Evolutionary conservation across 2,329 filamentous ascomycete species (phyloP).

Genomic region (Aspergillus niger): DNA sequence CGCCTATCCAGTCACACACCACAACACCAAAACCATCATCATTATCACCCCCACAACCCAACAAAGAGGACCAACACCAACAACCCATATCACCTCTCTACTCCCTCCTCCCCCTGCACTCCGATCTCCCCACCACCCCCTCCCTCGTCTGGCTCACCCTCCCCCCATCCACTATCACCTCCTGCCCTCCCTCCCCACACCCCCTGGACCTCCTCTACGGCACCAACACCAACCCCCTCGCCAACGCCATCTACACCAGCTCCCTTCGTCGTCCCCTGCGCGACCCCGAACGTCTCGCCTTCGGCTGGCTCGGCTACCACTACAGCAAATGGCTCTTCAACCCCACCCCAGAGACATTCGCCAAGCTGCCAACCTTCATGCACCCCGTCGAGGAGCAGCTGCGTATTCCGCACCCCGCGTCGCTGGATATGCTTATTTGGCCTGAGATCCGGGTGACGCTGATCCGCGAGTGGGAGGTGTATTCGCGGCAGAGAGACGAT

Average conservation of each 20-base stretch:
- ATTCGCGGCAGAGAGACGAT: constrained; percentile 11
- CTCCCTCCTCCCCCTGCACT: constrained; percentile 21
- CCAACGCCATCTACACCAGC: constrained; percentile 26
- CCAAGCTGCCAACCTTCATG: constrained; percentile 21
- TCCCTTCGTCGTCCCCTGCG: constrained; percentile 26
- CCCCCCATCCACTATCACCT: constrained; percentile 22
- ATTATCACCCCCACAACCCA: not conserved
- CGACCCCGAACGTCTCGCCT: constrained; percentile 28
- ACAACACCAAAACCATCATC: not conserved
- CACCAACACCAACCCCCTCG: constrained; percentile 27
- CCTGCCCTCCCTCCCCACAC: constrained; percentile 21
- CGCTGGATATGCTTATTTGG: constrained; percentile 27
- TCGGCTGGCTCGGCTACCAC: constrained; percentile 26
- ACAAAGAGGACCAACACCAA: not conserved
- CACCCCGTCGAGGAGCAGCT: constrained; percentile 24
- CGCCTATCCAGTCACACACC: not conserved
- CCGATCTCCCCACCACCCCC: constrained; percentile 18
- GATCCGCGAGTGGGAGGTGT: constrained; percentile 27
- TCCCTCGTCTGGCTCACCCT: constrained; percentile 22
- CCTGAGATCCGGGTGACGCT: constrained; percentile 27
- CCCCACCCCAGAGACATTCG: constrained; percentile 25
- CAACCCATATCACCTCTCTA: constrained; percentile 1
- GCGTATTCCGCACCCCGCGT: constrained; percentile 21
- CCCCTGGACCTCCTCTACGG: constrained; percentile 32
- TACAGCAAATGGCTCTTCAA: constrained; percentile 25